Conservation (phyloP, 352 stramenopile genomes). For the Phytophthora sp. region DNA sequence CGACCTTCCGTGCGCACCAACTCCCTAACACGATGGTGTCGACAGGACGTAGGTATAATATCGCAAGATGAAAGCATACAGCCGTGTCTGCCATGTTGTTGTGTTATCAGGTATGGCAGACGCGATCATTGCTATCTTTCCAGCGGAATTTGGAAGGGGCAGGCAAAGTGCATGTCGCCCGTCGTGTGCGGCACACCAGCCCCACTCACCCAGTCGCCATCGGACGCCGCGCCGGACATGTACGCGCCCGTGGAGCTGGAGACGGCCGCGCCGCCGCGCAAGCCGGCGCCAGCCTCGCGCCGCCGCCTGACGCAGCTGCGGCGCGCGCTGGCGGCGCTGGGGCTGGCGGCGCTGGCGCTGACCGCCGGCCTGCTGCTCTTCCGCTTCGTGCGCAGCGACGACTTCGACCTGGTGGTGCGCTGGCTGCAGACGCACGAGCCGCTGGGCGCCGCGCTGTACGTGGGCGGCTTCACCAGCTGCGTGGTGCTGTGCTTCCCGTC, state of each 20-base stretch:
- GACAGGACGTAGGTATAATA: too few relatives aligned
- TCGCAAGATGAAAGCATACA: not conserved
- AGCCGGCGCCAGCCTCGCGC: not conserved
- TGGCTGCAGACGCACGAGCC: slow-evolving; percentile 60
- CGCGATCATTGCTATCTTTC: not conserved
- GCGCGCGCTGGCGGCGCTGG: slow-evolving; percentile 25
- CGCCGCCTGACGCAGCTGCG: slow-evolving; percentile 1
- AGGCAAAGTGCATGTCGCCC: too few relatives aligned
- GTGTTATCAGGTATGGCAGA: too few relatives aligned
- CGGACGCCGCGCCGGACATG: too few relatives aligned
- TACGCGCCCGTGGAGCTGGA: slow-evolving; percentile 32
- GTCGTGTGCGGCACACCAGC: too few relatives aligned
- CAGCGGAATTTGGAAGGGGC: not conserved
- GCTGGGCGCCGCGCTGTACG: slow-evolving; percentile 50
- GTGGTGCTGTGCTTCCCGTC: slow-evolving; percentile 77
- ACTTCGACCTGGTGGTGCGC: slow-evolving; percentile 50
- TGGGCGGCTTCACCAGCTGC: slow-evolving; percentile 49
- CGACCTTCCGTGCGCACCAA: not conserved
- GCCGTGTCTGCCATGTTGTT: not conserved
- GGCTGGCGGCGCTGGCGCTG: slow-evolving; percentile 23
- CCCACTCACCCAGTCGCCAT: slow-evolving; percentile 9
- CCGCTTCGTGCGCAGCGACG: slow-evolving; percentile 48
- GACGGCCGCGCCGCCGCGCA: slow-evolving; percentile 11
- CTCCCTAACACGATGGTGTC: not conserved
- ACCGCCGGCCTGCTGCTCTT: slow-evolving; percentile 34